Evolutionary conservation across 371 early-diverging fungal genomes (phyloP).

Genomic region (Apophysomyces elegans): DNA sequence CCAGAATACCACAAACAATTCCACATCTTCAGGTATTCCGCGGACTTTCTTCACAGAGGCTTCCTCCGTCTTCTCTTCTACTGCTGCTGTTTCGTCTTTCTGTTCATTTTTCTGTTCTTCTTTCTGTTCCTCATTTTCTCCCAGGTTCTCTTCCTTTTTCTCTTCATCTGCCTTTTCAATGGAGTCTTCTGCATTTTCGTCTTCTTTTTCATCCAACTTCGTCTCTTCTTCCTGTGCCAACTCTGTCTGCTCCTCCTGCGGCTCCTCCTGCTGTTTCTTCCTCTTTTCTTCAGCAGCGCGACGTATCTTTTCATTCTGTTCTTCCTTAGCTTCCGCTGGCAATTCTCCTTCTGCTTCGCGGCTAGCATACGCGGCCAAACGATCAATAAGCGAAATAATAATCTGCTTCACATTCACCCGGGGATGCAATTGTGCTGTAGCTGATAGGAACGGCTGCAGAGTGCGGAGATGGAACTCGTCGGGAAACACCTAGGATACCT

Average conservation of each 20-base stretch:
- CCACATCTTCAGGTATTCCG: conserved; percentile 84
- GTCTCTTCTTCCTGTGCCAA: conserved; percentile 27
- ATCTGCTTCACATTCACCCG: conserved; percentile 94
- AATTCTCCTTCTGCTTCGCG: conserved; percentile 35
- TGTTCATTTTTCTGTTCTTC: conserved; percentile 23
- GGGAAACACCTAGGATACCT: conserved; percentile 73
- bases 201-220: conserved; percentile 26
- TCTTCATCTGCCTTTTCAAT: conserved; percentile 14
- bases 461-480: conserved; percentile 96
- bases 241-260: conserved; percentile 28
- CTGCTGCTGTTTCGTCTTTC: conserved; percentile 32
- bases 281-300: conserved; percentile 35
- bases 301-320: conserved; percentile 29
- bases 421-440: conserved; percentile 88
- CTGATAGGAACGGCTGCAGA: conserved; percentile 85
- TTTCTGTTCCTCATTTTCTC: conserved; percentile 20
- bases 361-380: conserved; percentile 60
- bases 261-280: conserved; percentile 30
- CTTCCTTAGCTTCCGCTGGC: conserved; percentile 23
- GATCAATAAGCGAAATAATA: conserved; percentile 91
- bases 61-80: conserved; percentile 17
- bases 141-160: conserved; percentile 4
- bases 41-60: conserved; percentile 43
- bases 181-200: conserved; percentile 12
- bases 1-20: conserved; percentile 96